Conservation (phyloP, 2,329 filamentous ascomycete species). For the Ophiostoma sp. region DNA sequence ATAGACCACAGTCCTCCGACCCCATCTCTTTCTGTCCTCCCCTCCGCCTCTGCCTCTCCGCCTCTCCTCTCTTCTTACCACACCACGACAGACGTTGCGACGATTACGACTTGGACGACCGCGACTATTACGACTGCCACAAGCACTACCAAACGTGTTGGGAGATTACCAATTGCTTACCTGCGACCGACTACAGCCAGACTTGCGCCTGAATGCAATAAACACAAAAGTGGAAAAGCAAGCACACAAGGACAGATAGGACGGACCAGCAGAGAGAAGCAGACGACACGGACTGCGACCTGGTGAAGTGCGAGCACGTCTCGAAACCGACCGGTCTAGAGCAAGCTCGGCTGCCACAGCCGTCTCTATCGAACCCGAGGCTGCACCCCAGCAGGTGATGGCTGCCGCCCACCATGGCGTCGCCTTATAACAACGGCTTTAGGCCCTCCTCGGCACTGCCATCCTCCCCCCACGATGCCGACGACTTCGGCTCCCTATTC, state of each 20-base stretch:
- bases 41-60: background rate
- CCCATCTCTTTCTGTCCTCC: background rate
- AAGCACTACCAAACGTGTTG: background rate
- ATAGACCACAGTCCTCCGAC: background rate
- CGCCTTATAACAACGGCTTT: constrained; percentile 36
- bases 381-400: constrained; percentile 26
- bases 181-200: background rate
- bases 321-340: background rate
- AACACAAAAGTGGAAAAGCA: constrained; percentile 5
- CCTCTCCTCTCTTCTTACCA: background rate
- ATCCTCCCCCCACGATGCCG: constrained; percentile 27
- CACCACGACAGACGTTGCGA: background rate
- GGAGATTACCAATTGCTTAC: background rate
- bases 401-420: constrained; percentile 35
- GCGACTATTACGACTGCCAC: background rate
- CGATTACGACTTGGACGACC: background rate
- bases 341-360: background rate
- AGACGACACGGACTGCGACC: background rate
- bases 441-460: constrained; percentile 5
- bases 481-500: constrained; percentile 34
- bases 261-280: background rate
- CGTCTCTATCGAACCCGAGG: background rate
- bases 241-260: background rate
- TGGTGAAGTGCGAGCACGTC: background rate
- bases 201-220: background rate